Conservation (phyloP, 305 asterid species). For the Fraxinus albicans region DNA sequence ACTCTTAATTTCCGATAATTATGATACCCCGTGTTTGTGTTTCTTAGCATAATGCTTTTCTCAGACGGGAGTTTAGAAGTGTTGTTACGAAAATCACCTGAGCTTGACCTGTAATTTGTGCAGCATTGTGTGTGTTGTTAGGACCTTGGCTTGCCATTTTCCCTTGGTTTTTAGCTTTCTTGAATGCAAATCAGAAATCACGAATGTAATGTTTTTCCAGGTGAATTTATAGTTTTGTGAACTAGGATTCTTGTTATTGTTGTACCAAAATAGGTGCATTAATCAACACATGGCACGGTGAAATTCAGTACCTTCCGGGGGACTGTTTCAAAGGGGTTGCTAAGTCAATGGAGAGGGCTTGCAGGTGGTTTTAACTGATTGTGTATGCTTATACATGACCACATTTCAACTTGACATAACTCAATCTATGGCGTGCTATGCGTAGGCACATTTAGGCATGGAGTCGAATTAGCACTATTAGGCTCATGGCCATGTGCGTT, state of each 20-base stretch:
- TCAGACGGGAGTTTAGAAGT: neutral
- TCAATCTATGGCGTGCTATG: neutral
- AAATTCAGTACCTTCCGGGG: neutral
- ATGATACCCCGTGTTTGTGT: neutral
- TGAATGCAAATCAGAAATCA: slow-evolving; percentile 1
- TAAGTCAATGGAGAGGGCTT: neutral
- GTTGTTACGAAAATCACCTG: slow-evolving; percentile 36
- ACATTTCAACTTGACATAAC: neutral
- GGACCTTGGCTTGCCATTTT: slow-evolving; percentile 56
- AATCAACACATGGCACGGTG: slow-evolving; percentile 27
- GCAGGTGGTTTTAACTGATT: neutral
- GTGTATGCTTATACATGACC: neutral
- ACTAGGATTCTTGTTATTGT: neutral
- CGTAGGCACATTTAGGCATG: neutral
- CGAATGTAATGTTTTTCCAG: neutral
- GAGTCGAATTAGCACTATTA: neutral
- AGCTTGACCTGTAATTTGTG: slow-evolving; percentile 45
- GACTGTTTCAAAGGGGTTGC: slow-evolving; percentile 18
- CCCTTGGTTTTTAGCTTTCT: neutral
- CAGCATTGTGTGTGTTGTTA: slow-evolving; percentile 27
- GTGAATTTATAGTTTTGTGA: slow-evolving; percentile 30
- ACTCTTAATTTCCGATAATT: neutral
- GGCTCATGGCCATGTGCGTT: neutral
- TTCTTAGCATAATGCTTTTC: neutral
- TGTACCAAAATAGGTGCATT: slow-evolving; percentile 26